Percentiles rank a stretch among this genome's conserved stretches.
phyloP scores from a whole-genome alignment of 1,284 basidiomycete genomes.

The Vanrija pseudolonga region DNA sequence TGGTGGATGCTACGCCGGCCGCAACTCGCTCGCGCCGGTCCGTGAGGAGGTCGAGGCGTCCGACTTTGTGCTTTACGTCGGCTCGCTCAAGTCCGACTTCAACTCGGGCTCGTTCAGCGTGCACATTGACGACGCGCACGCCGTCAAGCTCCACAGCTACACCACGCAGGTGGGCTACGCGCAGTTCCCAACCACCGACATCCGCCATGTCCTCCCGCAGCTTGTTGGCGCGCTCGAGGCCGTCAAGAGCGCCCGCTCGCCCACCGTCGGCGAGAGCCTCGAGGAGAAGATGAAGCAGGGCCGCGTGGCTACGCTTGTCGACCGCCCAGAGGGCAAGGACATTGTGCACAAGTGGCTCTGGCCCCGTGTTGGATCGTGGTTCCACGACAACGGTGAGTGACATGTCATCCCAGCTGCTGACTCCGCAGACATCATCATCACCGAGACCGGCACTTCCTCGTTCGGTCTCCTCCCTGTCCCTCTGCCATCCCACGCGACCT shows the following conservation, averaged over 20 bases:
- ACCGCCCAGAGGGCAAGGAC: slow-evolving; percentile 22
- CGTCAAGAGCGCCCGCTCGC: slow-evolving; percentile 18
- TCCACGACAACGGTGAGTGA: slow-evolving; percentile 58
- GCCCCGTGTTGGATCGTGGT: slow-evolving; percentile 76
- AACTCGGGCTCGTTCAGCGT: slow-evolving; percentile 60
- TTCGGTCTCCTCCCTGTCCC: slow-evolving; percentile 75
- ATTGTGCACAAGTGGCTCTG: slow-evolving; percentile 79
- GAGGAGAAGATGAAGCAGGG: slow-evolving; percentile 34
- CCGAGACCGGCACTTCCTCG: slow-evolving; percentile 66
- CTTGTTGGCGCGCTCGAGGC: slow-evolving; percentile 45
- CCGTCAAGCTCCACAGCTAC: slow-evolving; percentile 74
- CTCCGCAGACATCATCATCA: slow-evolving; percentile 63
- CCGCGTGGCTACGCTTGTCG: slow-evolving; percentile 11
- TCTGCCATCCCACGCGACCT: slow-evolving; percentile 63
- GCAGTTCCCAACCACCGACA: slow-evolving; percentile 51
- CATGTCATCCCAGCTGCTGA: neutral
- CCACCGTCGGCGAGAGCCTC: slow-evolving; percentile 20
- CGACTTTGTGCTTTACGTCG: slow-evolving; percentile 79
- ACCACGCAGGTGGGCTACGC: slow-evolving; percentile 61
- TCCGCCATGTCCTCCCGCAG: slow-evolving; percentile 50
- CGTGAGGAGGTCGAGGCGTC: slow-evolving; percentile 74
- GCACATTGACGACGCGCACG: slow-evolving; percentile 57
- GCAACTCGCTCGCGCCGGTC: slow-evolving; percentile 66
- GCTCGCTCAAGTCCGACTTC: slow-evolving; percentile 79
- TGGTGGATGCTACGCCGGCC: slow-evolving; percentile 83